Base-by-base conservation (phyloP, 202 grass and related monocot species). In the Saccharum hybrid region DNA sequence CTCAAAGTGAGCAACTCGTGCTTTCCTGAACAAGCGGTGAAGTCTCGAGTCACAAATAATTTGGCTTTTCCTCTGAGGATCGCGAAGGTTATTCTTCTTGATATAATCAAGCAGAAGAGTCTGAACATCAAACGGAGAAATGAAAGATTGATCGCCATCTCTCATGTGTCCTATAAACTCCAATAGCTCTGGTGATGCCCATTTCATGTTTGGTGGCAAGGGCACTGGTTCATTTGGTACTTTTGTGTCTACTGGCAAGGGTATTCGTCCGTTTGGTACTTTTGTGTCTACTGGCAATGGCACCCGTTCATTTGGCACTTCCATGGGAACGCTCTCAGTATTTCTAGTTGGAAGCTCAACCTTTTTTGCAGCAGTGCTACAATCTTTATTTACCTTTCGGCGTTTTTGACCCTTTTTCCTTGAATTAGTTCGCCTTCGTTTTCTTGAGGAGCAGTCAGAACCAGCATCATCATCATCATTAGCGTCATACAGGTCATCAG, bases 91-190 rank as follows among this genome's bases (percentile, higher is more conserved):
- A 82, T 99, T 94, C 86, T 85, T 88, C 83, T 99, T 99, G 82
- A 99, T 96, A 75, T 99, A 99, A 16, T 96, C 91, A 75, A 99
- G 91, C 86, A 99, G 61, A 91, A 94, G 89, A 82, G 74, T 88
- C 81, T 99, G 97, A 65, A 96, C 93, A 72, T 99, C 97, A 71
- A 92, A 99, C 5, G 86, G 97, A 48, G 93, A 91, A 39, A 92
- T 74, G 80, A 84, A 88, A 80, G 91, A 94, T 70, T 26, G 86
- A 77, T 96, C 85, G 18, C 90, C 93, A 75, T 85, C 68, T 80
- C 84, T 91, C 93, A 91, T 94, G 79, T 96, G 93, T 23, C 89
- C 93, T 40, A 96, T 77, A 92, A 99, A 99, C 63, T 99, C 97
- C 23, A 99, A 71, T 60, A 99, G 83, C 74, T 92, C 91, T 40